Base-by-base conservation (phyloP, 306 rosid genomes). In the Aeschynomene evenia region DNA sequence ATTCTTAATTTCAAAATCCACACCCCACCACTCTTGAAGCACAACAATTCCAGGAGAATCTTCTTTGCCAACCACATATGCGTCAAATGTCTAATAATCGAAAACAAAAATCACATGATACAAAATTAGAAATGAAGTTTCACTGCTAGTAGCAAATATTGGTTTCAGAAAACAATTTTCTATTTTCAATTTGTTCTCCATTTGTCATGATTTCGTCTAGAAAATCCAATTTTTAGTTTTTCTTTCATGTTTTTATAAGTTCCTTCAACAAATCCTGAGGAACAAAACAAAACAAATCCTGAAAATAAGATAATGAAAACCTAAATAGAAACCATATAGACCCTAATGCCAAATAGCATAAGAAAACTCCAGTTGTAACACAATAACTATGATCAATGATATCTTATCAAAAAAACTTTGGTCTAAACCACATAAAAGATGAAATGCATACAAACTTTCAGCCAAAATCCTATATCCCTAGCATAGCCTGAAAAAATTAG, bases 21-120 rank as follows among this genome's bases (percentile, higher is more conserved):
- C 90, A 31, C 98, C 98, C 96, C 98, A 91, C 98, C 98, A 91
- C 76, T 91, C 98, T 68, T 91, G 98, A 52, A 91, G 84, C 73
- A 91, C 96, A 64, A 89, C 94, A 58, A 89, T 89, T 61, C 96
- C 98, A 16, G 98, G 98, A 77, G 91, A 94, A 54, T 82, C 86
- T 8, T 87, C 85, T 84, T 83, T 87, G 52, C 97, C 96, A 29
- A 91, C 82, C 33, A 89, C 85, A 82, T 89, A 91, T 10, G 87
- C 96, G 79, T 89, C 89, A 65, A 91, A 91, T 69, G 83, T 64
- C 97, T 91, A 85, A 33, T 19, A 78, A 82, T 49, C 45, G 7
- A 56, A 39, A 80, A 50, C 48, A 46, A 9, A 55, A 40, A 33
- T 12, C 28, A 28, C 52, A 37, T 26, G 66, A 40, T 33, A 43